phyloP scores from a whole-genome alignment of 129 eudicot species.

The Arctium minus region DNA sequence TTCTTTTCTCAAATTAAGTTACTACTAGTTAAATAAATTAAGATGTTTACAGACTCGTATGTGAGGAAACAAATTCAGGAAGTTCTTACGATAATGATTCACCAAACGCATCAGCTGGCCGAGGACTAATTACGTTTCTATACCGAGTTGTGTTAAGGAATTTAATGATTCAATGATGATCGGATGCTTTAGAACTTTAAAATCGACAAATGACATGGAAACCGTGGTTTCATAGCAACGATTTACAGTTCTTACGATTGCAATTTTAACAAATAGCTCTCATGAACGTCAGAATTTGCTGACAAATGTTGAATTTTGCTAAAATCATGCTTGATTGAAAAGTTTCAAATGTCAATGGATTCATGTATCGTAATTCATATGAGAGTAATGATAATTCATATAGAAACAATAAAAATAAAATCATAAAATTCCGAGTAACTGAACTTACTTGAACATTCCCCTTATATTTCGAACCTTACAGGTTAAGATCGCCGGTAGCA shows the following conservation, averaged over 20 bases:
- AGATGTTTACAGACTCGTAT: neutral
- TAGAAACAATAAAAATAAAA: neutral
- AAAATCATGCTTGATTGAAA: neutral
- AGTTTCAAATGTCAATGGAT: neutral
- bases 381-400: slow-evolving; percentile 5
- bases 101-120: neutral
- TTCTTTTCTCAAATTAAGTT: neutral
- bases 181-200: neutral
- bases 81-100: neutral
- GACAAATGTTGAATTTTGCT: neutral
- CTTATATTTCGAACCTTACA: slow-evolving; percentile 15
- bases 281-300: neutral
- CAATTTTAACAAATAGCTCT: neutral
- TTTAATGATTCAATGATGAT: neutral
- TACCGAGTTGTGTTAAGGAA: neutral
- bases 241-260: neutral
- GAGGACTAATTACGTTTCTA: neutral
- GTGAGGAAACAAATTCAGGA: neutral
- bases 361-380: neutral
- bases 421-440: neutral
- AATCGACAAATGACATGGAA: neutral
- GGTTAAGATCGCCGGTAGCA: slow-evolving; percentile 30
- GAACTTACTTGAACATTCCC: slow-evolving; percentile 30
- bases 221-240: neutral
- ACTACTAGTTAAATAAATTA: neutral